Evolutionary conservation across 139 green algal genomes (phyloP), one percentile per base, ranked within the genome.

Genomic region (Picocystis salinarum): DNA sequence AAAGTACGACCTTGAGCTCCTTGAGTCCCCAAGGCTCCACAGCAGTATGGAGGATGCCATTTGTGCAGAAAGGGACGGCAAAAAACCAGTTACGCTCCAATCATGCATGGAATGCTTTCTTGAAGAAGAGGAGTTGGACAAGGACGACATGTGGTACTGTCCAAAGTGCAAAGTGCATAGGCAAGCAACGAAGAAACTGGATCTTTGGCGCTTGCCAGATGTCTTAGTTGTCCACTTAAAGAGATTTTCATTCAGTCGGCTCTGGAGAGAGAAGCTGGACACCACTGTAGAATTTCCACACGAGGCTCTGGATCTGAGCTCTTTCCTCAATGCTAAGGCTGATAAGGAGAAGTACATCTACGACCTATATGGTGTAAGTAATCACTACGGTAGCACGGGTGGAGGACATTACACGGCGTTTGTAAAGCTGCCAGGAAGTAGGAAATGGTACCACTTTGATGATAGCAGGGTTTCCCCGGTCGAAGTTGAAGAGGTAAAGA

Each of bases 371-470:
- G 86, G 76, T 0, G 77, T 96, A 3, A 77, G 62, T 57, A 93
- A 94, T 48, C 86, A 96, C 55, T 93, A 71, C 27, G 86, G 86
- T 15, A 67, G 64, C 11, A 40, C 92, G 60, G 83, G 85, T 18
- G 83, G 85, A 1, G 86, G 86, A 5, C 86, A 96, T 67, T 96
- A 96, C 73, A 96, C 82, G 0, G 86, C 86, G 0, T 90, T 73
- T 42, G 68, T 50, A 19, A 60, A 74, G 33, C 47, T 76, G 62
- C 70, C 65, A 6, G 49, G 33, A 9, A 18, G 26, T 2, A 34
- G 40, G 41, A 63, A 59, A 17, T 93, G 85, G 85, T 72, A 82
- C 56, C 65, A 47, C 31, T 96, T 87, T 59, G 79, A 96, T 42
- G 85, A 96, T 67, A 70, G 46, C 48, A 26, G 33, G 11, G 65